phyloP scores from a whole-genome alignment of 2,329 filamentous ascomycete species.

The Dryadomyces sulphureus region DNA sequence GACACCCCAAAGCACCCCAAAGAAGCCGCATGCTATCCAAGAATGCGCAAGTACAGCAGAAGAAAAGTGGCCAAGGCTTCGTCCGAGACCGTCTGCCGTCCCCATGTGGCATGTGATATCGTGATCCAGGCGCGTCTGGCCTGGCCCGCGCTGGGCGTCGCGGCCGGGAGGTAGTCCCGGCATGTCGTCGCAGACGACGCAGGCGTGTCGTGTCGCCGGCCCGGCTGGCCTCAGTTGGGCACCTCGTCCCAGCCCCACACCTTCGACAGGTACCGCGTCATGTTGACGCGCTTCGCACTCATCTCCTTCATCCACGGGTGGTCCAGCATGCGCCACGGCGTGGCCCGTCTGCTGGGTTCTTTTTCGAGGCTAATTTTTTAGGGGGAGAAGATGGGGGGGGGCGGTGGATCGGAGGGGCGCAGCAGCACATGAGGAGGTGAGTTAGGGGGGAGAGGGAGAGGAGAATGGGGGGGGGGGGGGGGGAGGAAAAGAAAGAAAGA shows the following conservation, averaged over 20 bases:
- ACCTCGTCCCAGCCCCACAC: slow-evolving; percentile 83
- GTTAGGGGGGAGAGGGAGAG: too few relatives aligned
- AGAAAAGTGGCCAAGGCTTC: background rate
- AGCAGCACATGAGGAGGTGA: too few relatives aligned
- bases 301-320: slow-evolving; percentile 99
- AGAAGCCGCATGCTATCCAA: background rate
- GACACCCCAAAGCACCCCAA: background rate
- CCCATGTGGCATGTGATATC: too few relatives aligned
- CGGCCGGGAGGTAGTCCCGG: too few relatives aligned
- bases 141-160: too few relatives aligned
- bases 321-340: slow-evolving; percentile 96
- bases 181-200: background rate
- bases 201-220: too few relatives aligned
- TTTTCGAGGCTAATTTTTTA: slow-evolving; percentile 67
- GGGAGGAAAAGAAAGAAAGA: slow-evolving; percentile 1
- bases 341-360: slow-evolving; percentile 71
- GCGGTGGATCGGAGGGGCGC: too few relatives aligned
- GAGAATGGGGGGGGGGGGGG: too few relatives aligned
- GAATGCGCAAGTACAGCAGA: background rate
- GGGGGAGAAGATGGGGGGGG: background rate
- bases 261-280: slow-evolving; percentile 82
- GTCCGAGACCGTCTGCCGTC: too few relatives aligned
- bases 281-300: slow-evolving; percentile 91
- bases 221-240: background rate
- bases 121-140: too few relatives aligned